phyloP scores from a whole-genome alignment of 208 protist species.

The Eutreptiella sp. region DNA sequence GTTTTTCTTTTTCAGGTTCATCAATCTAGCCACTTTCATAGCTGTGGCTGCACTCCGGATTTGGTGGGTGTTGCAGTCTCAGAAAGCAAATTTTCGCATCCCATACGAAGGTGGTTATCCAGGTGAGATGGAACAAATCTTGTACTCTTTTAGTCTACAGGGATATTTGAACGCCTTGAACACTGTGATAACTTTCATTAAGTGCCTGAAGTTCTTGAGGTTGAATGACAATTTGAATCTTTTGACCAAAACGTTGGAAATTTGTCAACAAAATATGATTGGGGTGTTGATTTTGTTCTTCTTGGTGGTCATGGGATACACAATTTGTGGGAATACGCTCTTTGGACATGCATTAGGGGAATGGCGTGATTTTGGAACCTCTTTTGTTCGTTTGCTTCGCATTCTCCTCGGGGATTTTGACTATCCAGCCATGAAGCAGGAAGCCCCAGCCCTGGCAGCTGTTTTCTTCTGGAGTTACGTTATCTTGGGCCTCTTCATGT shows the following conservation, averaged over 20 bases:
- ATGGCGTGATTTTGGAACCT: conserved; percentile 15
- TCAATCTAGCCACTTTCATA: no score
- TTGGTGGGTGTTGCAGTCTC: no score
- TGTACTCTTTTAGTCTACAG: conserved; percentile 3
- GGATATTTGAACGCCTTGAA: conserved; percentile 4
- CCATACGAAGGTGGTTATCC: conserved; percentile 20
- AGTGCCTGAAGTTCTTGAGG: conserved; percentile 30
- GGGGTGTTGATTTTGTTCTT: conserved; percentile 29
- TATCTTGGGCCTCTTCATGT: conserved; percentile 27
- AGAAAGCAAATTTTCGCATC: no score
- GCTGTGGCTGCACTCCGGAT: no score
- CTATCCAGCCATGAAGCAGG: conserved; percentile 22
- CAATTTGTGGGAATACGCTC: conserved; percentile 20
- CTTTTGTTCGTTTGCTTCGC: conserved; percentile 14
- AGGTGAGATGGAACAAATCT: conserved; percentile 4
- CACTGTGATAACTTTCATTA: conserved; percentile 29
- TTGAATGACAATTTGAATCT: conserved; percentile 29
- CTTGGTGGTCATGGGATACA: conserved; percentile 28
- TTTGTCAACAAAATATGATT: conserved; percentile 16
- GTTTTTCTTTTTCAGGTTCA: no score
- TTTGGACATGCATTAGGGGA: conserved; percentile 20
- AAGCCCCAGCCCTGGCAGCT: conserved; percentile 7
- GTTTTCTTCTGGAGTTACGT: conserved; percentile 31
- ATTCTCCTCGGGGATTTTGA: conserved; percentile 29
- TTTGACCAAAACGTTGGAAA: conserved; percentile 14